phyloP scores from a whole-genome alignment of 345 rosid genomes.

The Hevea brasiliensis region DNA sequence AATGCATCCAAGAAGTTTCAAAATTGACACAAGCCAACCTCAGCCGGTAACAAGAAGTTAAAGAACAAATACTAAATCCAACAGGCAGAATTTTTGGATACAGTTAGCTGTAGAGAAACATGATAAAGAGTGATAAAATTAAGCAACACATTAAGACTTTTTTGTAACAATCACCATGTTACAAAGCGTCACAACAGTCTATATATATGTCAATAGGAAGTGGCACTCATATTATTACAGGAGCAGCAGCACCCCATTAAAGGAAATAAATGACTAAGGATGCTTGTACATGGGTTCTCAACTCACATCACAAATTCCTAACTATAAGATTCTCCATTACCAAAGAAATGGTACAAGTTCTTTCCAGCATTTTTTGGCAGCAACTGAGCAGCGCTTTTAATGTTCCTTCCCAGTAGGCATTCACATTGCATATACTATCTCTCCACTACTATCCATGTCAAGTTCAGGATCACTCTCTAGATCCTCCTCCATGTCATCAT shows the following conservation, averaged over 20 bases:
- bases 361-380: not conserved
- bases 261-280: not conserved
- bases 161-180: slow-evolving; percentile 10
- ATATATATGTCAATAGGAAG: slow-evolving; percentile 11
- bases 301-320: not conserved
- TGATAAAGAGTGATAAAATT: not conserved
- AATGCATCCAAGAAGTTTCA: too few species aligned
- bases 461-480: slow-evolving; percentile 85
- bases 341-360: not conserved
- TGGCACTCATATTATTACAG: slow-evolving; percentile 16
- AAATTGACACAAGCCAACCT: too few species aligned
- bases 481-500: slow-evolving; percentile 97
- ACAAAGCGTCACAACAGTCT: slow-evolving; percentile 17
- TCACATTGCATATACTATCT: slow-evolving; percentile 90
- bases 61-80: too few species aligned
- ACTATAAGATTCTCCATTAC: not conserved
- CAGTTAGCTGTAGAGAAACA: not conserved
- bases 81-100: too few species aligned
- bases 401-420: not conserved
- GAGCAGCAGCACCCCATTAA: slow-evolving; percentile 15
- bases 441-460: slow-evolving; percentile 95
- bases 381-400: not conserved
- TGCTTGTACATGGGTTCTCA: not conserved
- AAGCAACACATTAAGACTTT: slow-evolving; percentile 2
- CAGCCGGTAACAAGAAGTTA: too few species aligned